Conservation (phyloP, 2,329 filamentous ascomycete species). For the Exophiala lecanii-corni region DNA sequence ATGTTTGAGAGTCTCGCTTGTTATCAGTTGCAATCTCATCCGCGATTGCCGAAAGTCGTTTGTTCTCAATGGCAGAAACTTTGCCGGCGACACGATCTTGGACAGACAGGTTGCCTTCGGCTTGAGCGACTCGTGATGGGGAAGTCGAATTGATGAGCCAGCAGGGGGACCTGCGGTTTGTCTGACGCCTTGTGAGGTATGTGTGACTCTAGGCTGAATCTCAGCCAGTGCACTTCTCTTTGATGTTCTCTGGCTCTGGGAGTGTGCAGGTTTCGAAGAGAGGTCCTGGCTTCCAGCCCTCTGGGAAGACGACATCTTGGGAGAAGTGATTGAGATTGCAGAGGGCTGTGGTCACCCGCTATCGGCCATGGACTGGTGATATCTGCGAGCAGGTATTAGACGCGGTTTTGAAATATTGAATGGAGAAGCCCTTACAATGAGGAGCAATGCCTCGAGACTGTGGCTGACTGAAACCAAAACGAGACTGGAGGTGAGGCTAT, state of each 20-base stretch:
- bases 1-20: conserved; percentile 40
- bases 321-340: no score
- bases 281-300: conserved; percentile 2
- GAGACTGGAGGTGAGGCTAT: no score
- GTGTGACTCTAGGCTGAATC: conserved; percentile 18
- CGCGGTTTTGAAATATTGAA: no score
- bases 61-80: conserved; percentile 38
- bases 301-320: conserved; percentile 13
- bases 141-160: conserved; percentile 18
- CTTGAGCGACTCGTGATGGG: conserved; percentile 29
- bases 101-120: conserved; percentile 25
- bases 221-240: conserved; percentile 22
- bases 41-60: conserved; percentile 49
- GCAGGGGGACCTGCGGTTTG: conserved; percentile 5
- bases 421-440: no score
- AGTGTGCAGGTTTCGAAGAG: background rate
- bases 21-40: conserved; percentile 44
- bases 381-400: no score
- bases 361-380: no score
- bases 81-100: conserved; percentile 11
- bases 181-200: conserved; percentile 1
- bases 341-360: no score
- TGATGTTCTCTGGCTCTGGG: conserved; percentile 4
- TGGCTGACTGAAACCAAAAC: no score
- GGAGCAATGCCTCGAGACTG: no score